These are phyloP conservation scores for Lablab purpureus DNA, from an alignment of 306 rosid genomes.

Conservation along the genomic window DNA sequence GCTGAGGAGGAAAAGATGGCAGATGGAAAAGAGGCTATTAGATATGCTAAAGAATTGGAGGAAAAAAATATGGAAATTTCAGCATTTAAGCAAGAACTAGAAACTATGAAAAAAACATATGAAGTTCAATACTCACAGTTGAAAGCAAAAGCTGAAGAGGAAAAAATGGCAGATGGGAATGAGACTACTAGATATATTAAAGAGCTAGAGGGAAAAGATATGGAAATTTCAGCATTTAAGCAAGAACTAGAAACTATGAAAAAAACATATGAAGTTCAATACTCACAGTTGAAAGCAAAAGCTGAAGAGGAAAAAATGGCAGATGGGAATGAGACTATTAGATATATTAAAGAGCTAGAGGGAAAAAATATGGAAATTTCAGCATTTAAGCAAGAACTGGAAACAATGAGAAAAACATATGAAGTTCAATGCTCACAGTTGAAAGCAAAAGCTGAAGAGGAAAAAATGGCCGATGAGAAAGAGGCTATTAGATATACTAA, in stretches of 20 bases:
- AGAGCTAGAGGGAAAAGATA: slow-evolving; percentile 57
- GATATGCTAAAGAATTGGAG: slow-evolving; percentile 59
- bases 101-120: slow-evolving; percentile 54
- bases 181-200: slow-evolving; percentile 51
- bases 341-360: slow-evolving; percentile 62
- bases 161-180: slow-evolving; percentile 17
- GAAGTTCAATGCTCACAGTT: slow-evolving; percentile 52
- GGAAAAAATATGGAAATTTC: slow-evolving; percentile 54
- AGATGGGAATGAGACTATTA: slow-evolving; percentile 42
- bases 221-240: slow-evolving; percentile 57
- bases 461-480: background rate
- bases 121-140: slow-evolving; percentile 40
- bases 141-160: slow-evolving; percentile 57
- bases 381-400: slow-evolving; percentile 63
- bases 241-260: slow-evolving; percentile 63
- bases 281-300: slow-evolving; percentile 54
- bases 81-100: slow-evolving; percentile 64
- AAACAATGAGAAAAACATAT: slow-evolving; percentile 52
- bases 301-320: slow-evolving; percentile 33
- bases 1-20: slow-evolving; percentile 41
- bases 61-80: slow-evolving; percentile 52
- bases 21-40: slow-evolving; percentile 43
- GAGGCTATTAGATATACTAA: slow-evolving; percentile 12
- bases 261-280: slow-evolving; percentile 48
- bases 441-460: slow-evolving; percentile 61